These are phyloP conservation scores for Polyporus tsugae DNA, from an alignment of 1,284 basidiomycete species.

Conservation along the genomic window DNA sequence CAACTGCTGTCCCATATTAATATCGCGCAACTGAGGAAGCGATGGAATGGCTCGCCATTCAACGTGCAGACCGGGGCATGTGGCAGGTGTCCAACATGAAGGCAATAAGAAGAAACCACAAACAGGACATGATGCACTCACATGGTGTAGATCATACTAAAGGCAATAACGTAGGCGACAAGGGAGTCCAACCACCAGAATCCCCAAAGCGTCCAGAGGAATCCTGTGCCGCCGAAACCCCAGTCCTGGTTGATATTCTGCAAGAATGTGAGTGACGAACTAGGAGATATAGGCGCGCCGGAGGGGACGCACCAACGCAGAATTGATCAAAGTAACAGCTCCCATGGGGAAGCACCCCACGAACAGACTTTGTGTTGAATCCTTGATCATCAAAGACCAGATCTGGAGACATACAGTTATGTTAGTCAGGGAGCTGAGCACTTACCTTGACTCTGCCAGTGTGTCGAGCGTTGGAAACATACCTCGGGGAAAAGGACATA, in stretches of 20 bases:
- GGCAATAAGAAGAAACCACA: background rate
- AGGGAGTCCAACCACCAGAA: constrained; percentile 70
- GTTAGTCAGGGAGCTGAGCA: background rate
- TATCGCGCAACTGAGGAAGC: background rate
- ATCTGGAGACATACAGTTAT: constrained; percentile 26
- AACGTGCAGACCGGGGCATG: too few relatives aligned
- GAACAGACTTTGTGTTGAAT: constrained; percentile 66
- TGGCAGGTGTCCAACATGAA: background rate
- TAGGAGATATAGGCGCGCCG: background rate
- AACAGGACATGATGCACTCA: constrained; percentile 36
- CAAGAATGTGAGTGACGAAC: constrained; percentile 2
- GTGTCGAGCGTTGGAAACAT: constrained; percentile 4
- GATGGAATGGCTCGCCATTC: background rate
- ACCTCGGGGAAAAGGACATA: constrained; percentile 59
- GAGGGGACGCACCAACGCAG: constrained; percentile 35
- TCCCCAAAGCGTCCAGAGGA: constrained; percentile 61
- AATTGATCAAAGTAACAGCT: constrained; percentile 56
- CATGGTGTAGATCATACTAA: constrained; percentile 67
- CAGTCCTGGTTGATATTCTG: constrained; percentile 45
- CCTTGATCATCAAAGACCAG: constrained; percentile 47
- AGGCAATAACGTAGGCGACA: constrained; percentile 56
- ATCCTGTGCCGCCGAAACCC: constrained; percentile 51
- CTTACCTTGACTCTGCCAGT: background rate
- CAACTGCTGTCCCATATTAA: background rate
- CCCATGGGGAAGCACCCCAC: constrained; percentile 71